Evolutionary conservation across 257 asterid species (phyloP).

Genomic region (Marsdenia floribunda): DNA sequence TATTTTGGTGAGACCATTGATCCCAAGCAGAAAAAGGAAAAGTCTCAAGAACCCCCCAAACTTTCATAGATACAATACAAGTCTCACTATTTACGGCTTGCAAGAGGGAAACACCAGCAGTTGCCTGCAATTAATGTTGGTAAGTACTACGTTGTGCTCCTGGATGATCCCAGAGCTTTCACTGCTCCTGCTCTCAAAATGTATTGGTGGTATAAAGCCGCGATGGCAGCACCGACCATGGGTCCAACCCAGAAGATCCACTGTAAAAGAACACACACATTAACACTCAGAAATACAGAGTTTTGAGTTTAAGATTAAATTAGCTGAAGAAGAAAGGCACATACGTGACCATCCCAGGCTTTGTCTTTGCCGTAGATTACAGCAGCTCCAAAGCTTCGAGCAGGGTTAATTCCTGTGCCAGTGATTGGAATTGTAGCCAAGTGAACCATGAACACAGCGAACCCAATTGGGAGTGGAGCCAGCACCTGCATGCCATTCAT

Average conservation of each 20-base stretch:
- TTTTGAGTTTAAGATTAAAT: too few relatives aligned
- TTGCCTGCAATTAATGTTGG: background rate
- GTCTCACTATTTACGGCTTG: conserved; percentile 5
- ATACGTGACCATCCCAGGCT: conserved; percentile 73
- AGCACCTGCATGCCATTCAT: too few relatives aligned
- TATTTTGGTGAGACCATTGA: too few relatives aligned
- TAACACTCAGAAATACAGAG: too few relatives aligned
- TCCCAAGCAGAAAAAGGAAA: background rate
- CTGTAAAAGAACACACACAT: conserved; percentile 18
- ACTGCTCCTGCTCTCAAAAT: conserved; percentile 69
- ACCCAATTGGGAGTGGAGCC: conserved; percentile 84
- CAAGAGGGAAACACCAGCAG: background rate
- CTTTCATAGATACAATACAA: background rate
- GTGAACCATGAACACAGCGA: conserved; percentile 79
- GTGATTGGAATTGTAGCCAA: conserved; percentile 69
- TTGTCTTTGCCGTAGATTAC: conserved; percentile 54
- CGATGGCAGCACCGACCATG: conserved; percentile 70
- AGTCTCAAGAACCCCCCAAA: background rate
- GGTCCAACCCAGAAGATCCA: conserved; percentile 97
- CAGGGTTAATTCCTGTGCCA: conserved; percentile 75
- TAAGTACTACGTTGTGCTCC: conserved; percentile 30
- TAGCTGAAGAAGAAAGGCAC: too few relatives aligned
- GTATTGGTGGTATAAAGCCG: conserved; percentile 67
- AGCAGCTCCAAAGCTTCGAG: conserved; percentile 72
- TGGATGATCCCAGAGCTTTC: conserved; percentile 73